Evolutionary conservation across 2,329 filamentous ascomycete genomes (phyloP), one percentile per base, ranked within the genome.

Genomic region (Colletotrichum lupini): DNA sequence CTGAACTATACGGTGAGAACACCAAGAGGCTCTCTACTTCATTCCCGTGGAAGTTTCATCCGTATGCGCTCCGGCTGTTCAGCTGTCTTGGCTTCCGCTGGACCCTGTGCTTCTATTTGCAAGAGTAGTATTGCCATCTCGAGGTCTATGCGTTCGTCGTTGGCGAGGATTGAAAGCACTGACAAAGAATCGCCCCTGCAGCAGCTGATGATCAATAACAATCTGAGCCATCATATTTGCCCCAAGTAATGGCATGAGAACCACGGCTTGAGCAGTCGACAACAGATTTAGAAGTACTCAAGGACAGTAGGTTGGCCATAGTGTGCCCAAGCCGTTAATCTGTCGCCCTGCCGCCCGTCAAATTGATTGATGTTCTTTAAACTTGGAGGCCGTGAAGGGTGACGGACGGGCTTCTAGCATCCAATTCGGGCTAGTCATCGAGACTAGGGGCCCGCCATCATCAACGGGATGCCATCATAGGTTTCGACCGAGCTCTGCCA

Each of bases 11-110:
- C 52, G 42, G 42, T 19, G 42, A 49, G 42, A 49, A 49, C 42
- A 49, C 56, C 57, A 61, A 46, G 63, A 46, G 58, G 46, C 55
- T 56, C 52, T 52, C 42, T 7, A 14, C 28, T 24, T 56, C 28
- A 57, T 65, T 57, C 35, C 60, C 46, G 24, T 67, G 19, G 65
- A 68, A 59, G 67, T 73, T 73, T 73, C 71, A 73, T 73, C 71
- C 71, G 60, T 73, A 61, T 59, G 49, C 60, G 62, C 46, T 19
- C 67, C 49, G 60, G 62, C 60, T 46, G 46, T 62, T 52, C 46
- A 24, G 35, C 56, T 49, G 67, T 62, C 60, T 46, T 57, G 55
- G 67, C 22, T 52, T 46, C 28, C 52, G 30, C 59, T 58, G 67
- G 67, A 73, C 71, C 71, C 71, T 73, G 32, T 49, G 24, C 24